Percentiles rank a stretch among this genome's conserved stretches.
Conservation (phyloP, 495 filamentous ascomycete genomes). For the Neurospora pannonica region DNA sequence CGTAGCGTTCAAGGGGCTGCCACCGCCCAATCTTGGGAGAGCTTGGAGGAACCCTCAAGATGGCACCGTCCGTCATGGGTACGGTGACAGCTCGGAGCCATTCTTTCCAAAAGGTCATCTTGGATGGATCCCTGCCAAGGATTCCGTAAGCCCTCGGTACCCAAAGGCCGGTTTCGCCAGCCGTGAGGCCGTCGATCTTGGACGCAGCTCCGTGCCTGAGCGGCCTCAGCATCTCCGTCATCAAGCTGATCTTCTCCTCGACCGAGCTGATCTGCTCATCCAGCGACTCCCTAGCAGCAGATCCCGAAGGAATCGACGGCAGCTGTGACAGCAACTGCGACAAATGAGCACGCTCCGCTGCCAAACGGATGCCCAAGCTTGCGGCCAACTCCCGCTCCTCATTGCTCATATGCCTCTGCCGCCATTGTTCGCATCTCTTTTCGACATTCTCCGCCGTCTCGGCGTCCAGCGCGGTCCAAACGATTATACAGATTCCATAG, state of each 20-base stretch:
- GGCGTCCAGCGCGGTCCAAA: conserved; percentile 82
- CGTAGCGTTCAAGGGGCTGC: conserved; percentile 94
- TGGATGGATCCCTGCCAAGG: conserved; percentile 70
- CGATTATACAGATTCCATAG: conserved; percentile 82
- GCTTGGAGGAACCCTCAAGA: conserved; percentile 74
- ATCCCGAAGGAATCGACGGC: conserved; percentile 69
- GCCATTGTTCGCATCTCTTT: conserved; percentile 86
- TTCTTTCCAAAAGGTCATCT: conserved; percentile 97
- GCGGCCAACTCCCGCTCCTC: conserved; percentile 91
- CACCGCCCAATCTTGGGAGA: conserved; percentile 90
- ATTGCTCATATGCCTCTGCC: conserved; percentile 87
- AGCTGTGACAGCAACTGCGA: conserved; percentile 78
- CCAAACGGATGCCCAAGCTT: conserved; percentile 83
- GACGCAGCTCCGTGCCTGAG: conserved; percentile 89
- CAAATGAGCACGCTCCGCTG: conserved; percentile 80
- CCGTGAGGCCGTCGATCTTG: conserved; percentile 93
- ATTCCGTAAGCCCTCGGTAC: conserved; percentile 91
- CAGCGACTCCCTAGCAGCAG: conserved; percentile 66
- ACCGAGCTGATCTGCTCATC: conserved; percentile 93
- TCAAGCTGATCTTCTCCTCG: conserved; percentile 92
- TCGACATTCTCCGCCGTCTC: conserved; percentile 81
- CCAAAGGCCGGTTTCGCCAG: conserved; percentile 95
- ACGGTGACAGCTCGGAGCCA: conserved; percentile 89
- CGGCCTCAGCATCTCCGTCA: conserved; percentile 90
- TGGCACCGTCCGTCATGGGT: conserved; percentile 82